Evolutionary conservation across 176 grass and related monocot genomes (phyloP).

Genomic region (Phyllostachys edulis): DNA sequence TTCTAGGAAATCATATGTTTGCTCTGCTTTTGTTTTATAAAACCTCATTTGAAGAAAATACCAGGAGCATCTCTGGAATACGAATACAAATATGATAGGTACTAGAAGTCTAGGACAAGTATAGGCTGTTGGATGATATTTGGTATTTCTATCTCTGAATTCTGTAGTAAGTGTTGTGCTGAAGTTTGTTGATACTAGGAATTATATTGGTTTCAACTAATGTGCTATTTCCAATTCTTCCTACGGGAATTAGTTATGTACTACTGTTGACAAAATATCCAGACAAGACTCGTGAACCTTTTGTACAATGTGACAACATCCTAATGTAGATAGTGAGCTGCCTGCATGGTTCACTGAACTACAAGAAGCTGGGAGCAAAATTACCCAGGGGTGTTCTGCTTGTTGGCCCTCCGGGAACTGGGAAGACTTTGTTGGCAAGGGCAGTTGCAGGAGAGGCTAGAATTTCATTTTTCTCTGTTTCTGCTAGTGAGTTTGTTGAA

Average conservation of each 20-base stretch:
- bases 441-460: constrained; percentile 92
- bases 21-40: not conserved
- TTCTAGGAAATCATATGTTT: not conserved
- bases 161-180: constrained; percentile 2
- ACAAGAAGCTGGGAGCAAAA: constrained; percentile 92
- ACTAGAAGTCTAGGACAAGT: not conserved
- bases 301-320: constrained; percentile 38
- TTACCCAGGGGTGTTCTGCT: constrained; percentile 90
- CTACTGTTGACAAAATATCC: constrained; percentile 21
- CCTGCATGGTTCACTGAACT: constrained; percentile 66
- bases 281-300: not conserved
- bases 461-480: constrained; percentile 92
- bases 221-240: not conserved
- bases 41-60: constrained; percentile 6
- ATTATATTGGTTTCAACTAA: constrained; percentile 9
- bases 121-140: not conserved
- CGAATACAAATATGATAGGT: not conserved
- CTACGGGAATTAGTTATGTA: constrained; percentile 10
- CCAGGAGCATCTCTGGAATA: constrained; percentile 7
- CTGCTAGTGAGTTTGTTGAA: constrained; percentile 97
- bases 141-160: constrained; percentile 14
- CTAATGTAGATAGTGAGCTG: constrained; percentile 77
- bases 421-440: constrained; percentile 89
- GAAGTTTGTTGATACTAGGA: not conserved
- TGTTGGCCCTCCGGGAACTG: constrained; percentile 90